phyloP scores from a whole-genome alignment of 2,329 filamentous ascomycete species.

The Kalmusia sp. region DNA sequence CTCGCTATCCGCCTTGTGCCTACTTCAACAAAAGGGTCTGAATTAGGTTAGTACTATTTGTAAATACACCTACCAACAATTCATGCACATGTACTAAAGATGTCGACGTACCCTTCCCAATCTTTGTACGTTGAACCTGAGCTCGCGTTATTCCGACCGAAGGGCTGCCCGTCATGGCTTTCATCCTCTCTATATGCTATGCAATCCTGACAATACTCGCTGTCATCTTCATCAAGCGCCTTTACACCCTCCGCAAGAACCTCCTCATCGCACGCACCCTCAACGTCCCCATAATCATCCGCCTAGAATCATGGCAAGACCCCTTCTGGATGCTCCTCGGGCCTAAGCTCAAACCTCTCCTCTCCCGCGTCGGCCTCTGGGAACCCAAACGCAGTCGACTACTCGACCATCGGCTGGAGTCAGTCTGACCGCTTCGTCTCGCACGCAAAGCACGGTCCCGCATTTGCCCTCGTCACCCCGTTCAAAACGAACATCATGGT shows the following conservation, averaged over 20 bases:
- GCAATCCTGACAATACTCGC: background rate
- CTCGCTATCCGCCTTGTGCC: too few species aligned
- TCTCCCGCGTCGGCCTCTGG: background rate
- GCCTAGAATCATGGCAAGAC: conserved; percentile 1
- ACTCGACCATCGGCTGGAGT: background rate
- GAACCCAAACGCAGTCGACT: background rate
- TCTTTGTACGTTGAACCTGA: too few species aligned
- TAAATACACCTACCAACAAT: too few species aligned
- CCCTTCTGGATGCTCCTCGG: background rate
- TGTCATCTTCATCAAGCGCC: background rate
- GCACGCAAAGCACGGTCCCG: background rate
- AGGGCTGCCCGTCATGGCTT: too few species aligned
- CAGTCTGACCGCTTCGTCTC: background rate
- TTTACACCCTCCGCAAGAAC: background rate
- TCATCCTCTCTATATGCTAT: background rate
- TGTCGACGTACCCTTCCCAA: too few species aligned
- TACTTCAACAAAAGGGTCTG: too few species aligned
- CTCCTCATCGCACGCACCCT: background rate
- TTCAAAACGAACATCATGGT: background rate
- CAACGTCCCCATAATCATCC: background rate
- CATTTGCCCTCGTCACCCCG: background rate
- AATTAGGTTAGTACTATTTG: too few species aligned
- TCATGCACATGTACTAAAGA: too few species aligned
- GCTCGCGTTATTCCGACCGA: too few species aligned
- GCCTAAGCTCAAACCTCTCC: background rate